Evolutionary conservation across 352 stramenopile genomes (phyloP), one percentile per base, ranked within the genome.

Genomic region (Pythium folliculosum): DNA sequence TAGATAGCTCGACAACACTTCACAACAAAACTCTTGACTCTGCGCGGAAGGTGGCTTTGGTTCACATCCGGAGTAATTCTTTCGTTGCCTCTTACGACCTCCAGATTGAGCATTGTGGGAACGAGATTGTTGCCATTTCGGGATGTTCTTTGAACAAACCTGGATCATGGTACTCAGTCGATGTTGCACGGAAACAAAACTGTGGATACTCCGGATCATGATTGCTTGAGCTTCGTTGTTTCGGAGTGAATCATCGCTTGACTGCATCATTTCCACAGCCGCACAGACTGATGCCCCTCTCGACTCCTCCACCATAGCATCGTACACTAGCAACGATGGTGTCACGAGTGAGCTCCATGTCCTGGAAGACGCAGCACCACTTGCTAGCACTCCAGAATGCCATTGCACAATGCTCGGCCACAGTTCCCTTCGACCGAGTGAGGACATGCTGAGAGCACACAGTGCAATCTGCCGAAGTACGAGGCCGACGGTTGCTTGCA

Each of bases 361-460:
- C 6, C 9, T 30, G 21, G 22, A 25, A 0, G 27, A n/a, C 8
- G 21, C 22, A 44, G 43, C 6, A 50, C 22, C n/a, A 44, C 25
- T 3, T 4, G 3, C 17, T 0, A n/a, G 9, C 16, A 60, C 23
- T 17, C 67, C 50, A 9, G 37, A 44, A n/a, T 71, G 60, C 67
- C 67, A 73, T 0, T 52, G 60, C 12, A 63, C 10, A 50, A 66
- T 63, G 43, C 35, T 56, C 22, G 47, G 23, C 60, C 54, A 73
- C 6, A 73, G n/a, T 45, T 69, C 67, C 22, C 52, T 44, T 32
- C 64, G 60, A 32, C 38, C 49, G 22, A 66, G 32, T 9, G 45
- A 44, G 0, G 54, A 66, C 23, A 73, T 55, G 10, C 40, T 32
- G 22, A 19, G 4, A 55, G 62, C 1, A 32, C 43, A 49, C 14